These are phyloP conservation scores for Vitis cinerea DNA, from an alignment of 164 flowering plant species.

Conservation along the genomic window DNA sequence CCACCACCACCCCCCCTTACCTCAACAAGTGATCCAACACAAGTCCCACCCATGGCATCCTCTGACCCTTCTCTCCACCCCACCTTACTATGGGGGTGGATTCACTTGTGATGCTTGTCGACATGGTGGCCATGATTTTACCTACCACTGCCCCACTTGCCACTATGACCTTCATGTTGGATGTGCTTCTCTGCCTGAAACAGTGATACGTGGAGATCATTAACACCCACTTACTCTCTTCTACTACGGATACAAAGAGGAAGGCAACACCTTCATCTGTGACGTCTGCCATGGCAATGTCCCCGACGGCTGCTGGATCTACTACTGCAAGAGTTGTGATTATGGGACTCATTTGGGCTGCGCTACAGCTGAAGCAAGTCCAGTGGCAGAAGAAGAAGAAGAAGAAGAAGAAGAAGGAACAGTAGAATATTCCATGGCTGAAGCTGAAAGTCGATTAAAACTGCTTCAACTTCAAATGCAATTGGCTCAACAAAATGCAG, in stretches of 20 bases:
- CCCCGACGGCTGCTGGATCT: neutral
- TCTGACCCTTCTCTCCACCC: too few species aligned
- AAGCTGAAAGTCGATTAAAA: too few species aligned
- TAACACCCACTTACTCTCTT: too few species aligned
- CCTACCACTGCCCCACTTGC: conserved; percentile 17
- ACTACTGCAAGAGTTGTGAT: neutral
- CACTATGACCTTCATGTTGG: conserved; percentile 18
- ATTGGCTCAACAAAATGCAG: too few species aligned
- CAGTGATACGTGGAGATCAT: neutral
- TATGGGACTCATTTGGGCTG: neutral
- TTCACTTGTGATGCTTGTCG: neutral
- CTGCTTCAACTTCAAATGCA: too few species aligned
- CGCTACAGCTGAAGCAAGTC: neutral
- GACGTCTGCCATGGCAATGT: neutral
- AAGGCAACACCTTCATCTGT: neutral
- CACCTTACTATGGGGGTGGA: neutral
- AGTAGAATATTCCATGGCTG: too few species aligned
- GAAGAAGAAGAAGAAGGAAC: too few species aligned
- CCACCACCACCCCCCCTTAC: too few species aligned
- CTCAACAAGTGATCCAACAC: too few species aligned
- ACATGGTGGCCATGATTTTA: neutral
- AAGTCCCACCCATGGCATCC: too few species aligned
- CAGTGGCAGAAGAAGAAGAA: too few species aligned
- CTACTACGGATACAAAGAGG: too few species aligned
- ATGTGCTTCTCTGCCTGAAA: conserved; percentile 15